Percentiles rank a stretch among this genome's conserved stretches.
These are phyloP conservation scores for Erythrophleum fordii DNA, from an alignment of 306 rosid species.

Conservation along the genomic window DNA sequence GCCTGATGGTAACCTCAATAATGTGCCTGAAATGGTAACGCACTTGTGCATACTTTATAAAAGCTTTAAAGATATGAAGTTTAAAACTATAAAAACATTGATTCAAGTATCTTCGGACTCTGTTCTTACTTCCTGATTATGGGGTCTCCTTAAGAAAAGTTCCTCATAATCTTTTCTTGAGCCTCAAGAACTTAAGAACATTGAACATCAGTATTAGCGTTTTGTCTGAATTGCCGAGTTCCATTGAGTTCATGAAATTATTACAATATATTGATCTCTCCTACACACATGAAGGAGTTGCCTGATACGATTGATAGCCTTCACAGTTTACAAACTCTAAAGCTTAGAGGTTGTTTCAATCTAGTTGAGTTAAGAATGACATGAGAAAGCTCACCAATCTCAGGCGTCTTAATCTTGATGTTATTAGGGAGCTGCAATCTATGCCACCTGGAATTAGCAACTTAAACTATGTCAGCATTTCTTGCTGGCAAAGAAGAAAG, in stretches of 20 bases:
- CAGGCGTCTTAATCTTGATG: slow-evolving; percentile 33
- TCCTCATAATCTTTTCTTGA: too few species aligned
- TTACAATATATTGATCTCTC: slow-evolving; percentile 34
- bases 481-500: slow-evolving; percentile 33
- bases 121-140: too few species aligned
- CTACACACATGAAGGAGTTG: slow-evolving; percentile 22
- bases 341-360: slow-evolving; percentile 14
- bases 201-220: slow-evolving; percentile 13
- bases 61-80: too few species aligned
- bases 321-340: slow-evolving; percentile 25
- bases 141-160: too few species aligned
- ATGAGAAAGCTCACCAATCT: slow-evolving; percentile 27
- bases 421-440: slow-evolving; percentile 13
- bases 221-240: slow-evolving; percentile 36
- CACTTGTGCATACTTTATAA: slow-evolving; percentile 26
- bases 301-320: slow-evolving; percentile 29
- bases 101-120: too few species aligned
- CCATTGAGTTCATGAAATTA: slow-evolving; percentile 17
- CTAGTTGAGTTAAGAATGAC: slow-evolving; percentile 24
- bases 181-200: background rate
- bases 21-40: background rate
- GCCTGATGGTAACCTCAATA: background rate
- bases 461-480: slow-evolving; percentile 33
- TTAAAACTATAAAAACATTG: too few species aligned
- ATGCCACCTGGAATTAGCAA: slow-evolving; percentile 32